phyloP scores from a whole-genome alignment of 495 filamentous ascomycete species.

The Venustampulla echinocandica region DNA sequence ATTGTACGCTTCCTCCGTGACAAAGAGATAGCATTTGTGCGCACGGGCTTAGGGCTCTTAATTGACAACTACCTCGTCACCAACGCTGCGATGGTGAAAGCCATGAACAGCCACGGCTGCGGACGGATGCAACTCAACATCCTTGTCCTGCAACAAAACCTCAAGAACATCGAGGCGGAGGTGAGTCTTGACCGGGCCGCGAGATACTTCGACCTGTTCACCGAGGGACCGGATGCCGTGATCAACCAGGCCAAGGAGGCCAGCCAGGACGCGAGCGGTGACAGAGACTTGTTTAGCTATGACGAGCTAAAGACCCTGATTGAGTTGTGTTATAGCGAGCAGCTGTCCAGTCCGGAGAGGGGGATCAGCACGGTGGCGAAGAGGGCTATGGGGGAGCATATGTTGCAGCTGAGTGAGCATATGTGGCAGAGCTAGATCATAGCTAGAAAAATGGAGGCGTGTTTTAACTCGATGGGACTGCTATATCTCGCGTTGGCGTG shows the following conservation, averaged over 20 bases:
- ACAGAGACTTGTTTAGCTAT: conserved; percentile 53
- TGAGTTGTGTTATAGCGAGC: conserved; percentile 80
- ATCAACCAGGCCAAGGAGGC: conserved; percentile 54
- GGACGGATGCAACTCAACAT: conserved; percentile 82
- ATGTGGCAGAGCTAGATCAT: conserved; percentile 56
- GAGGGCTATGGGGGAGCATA: conserved; percentile 64
- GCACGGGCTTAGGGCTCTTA: conserved; percentile 60
- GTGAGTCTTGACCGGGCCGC: conserved; percentile 61
- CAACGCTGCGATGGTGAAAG: conserved; percentile 52
- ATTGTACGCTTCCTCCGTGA: conserved; percentile 57
- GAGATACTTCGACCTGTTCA: conserved; percentile 74
- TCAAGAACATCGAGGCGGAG: conserved; percentile 80
- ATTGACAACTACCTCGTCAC: conserved; percentile 61
- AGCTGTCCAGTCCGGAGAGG: conserved; percentile 58
- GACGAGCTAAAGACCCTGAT: conserved; percentile 79
- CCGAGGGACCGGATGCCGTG: conserved; percentile 62
- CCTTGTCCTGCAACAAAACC: conserved; percentile 86
- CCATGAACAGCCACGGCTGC: conserved; percentile 69
- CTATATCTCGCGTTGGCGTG: conserved; percentile 8
- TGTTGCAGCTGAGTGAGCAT: conserved; percentile 67
- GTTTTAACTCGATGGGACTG: neutral
- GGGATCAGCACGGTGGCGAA: conserved; percentile 65
- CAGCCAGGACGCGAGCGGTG: conserved; percentile 27
- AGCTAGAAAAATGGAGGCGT: no score
- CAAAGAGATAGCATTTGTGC: conserved; percentile 61